Evolutionary conservation across 495 filamentous ascomycete genomes (phyloP).

Genomic region (Lophiotrema nucula): DNA sequence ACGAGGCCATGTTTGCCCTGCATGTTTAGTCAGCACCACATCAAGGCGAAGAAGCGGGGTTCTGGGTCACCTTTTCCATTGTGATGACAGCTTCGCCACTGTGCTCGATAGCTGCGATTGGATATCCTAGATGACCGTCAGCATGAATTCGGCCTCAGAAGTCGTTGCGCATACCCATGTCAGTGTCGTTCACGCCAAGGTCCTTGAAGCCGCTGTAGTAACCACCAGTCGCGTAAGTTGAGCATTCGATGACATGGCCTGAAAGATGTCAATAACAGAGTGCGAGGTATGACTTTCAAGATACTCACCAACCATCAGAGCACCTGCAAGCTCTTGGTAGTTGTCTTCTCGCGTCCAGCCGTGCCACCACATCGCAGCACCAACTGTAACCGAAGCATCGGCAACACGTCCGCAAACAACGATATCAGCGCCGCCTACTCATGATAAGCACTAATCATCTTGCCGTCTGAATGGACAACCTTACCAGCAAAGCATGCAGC

Average conservation of each 20-base stretch:
- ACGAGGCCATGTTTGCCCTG: conserved; percentile 17
- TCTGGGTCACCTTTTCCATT: conserved; percentile 9
- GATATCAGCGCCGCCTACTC: conserved; percentile 22
- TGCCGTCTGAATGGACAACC: neutral
- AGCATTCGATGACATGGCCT: conserved; percentile 28
- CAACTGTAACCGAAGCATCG: conserved; percentile 17
- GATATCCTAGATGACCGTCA: conserved; percentile 5
- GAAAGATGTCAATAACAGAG: neutral
- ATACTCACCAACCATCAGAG: conserved; percentile 20
- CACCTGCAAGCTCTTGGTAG: conserved; percentile 18
- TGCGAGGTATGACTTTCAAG: neutral
- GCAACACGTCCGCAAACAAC: conserved; percentile 32
- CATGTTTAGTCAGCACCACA: neutral
- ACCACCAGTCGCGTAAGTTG: conserved; percentile 20
- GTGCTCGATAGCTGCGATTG: conserved; percentile 11
- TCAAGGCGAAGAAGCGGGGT: neutral
- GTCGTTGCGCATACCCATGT: conserved; percentile 4
- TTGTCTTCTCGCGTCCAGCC: conserved; percentile 23
- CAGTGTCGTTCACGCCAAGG: conserved; percentile 14
- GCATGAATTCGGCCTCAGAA: neutral
- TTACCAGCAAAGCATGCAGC: conserved; percentile 12
- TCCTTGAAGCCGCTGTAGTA: conserved; percentile 27
- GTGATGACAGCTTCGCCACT: conserved; percentile 19
- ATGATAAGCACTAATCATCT: neutral
- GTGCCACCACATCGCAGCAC: conserved; percentile 30